These are phyloP conservation scores for Nidula niveotomentosa DNA, from an alignment of 1,284 basidiomycete species.

Conservation along the genomic window DNA sequence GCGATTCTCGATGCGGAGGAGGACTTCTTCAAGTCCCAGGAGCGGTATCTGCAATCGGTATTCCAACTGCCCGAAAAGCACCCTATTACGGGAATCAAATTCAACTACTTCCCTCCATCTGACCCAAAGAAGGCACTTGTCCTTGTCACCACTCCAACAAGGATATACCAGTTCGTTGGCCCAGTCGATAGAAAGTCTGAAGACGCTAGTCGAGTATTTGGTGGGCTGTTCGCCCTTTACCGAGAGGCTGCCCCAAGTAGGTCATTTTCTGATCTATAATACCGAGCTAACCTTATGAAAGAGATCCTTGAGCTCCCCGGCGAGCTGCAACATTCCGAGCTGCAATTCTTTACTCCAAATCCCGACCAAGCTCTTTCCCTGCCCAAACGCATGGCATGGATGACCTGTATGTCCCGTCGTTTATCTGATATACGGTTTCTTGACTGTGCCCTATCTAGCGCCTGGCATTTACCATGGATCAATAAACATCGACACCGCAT, in stretches of 20 bases:
- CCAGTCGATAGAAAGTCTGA: slow-evolving; percentile 62
- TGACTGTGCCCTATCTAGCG: slow-evolving; percentile 36
- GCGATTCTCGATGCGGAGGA: slow-evolving; percentile 84
- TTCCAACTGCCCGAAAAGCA: slow-evolving; percentile 80
- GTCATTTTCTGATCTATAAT: slow-evolving; percentile 24
- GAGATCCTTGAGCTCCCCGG: slow-evolving; percentile 89
- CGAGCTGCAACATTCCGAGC: slow-evolving; percentile 68
- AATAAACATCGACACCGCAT: slow-evolving; percentile 63
- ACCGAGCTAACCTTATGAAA: slow-evolving; percentile 29
- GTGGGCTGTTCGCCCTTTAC: slow-evolving; percentile 72
- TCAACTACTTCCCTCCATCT: slow-evolving; percentile 69
- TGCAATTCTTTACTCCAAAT: slow-evolving; percentile 75
- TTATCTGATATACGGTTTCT: slow-evolving; percentile 3
- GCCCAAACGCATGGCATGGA: slow-evolving; percentile 81
- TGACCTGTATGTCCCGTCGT: slow-evolving; percentile 62
- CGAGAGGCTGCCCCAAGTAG: slow-evolving; percentile 78
- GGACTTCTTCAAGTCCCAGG: slow-evolving; percentile 90
- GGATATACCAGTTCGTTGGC: slow-evolving; percentile 92
- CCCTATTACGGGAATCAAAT: slow-evolving; percentile 81
- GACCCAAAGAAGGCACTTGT: slow-evolving; percentile 67
- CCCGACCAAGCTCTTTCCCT: slow-evolving; percentile 67
- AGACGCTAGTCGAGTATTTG: slow-evolving; percentile 78
- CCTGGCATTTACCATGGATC: slow-evolving; percentile 86
- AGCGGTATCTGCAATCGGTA: slow-evolving; percentile 78
- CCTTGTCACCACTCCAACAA: slow-evolving; percentile 84